Conservation (phyloP, 805 yeast genomes). For the Metschnikowia chrysomelidarum region DNA sequence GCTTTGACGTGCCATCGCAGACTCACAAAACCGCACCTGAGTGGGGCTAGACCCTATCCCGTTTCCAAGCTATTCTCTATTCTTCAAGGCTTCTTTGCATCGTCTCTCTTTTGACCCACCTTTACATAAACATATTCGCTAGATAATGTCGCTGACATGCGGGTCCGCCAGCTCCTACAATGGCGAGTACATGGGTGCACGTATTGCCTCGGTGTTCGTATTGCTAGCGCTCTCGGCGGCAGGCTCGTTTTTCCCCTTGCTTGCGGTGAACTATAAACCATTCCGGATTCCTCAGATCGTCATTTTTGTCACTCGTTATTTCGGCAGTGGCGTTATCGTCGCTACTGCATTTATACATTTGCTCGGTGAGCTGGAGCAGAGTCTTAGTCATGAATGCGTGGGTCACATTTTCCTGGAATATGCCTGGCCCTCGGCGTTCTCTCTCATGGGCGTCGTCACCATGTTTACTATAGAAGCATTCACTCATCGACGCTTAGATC, state of each 20-base stretch:
- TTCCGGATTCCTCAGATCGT: slow-evolving; percentile 26
- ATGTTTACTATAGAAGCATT: slow-evolving; percentile 31
- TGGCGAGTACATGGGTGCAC: slow-evolving; percentile 20
- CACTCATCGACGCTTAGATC: slow-evolving; percentile 12
- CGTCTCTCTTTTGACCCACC: too few relatives aligned
- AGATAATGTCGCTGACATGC: too few relatives aligned
- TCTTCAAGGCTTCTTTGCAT: too few relatives aligned
- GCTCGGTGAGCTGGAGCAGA: slow-evolving; percentile 27
- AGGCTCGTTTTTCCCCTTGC: slow-evolving; percentile 31
- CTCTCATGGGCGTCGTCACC: slow-evolving; percentile 29
- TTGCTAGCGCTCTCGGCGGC: slow-evolving; percentile 25
- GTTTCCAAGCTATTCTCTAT: too few relatives aligned
- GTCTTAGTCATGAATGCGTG: slow-evolving; percentile 26
- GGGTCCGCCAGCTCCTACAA: too few relatives aligned
- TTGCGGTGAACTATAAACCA: slow-evolving; percentile 21
- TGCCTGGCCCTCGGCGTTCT: slow-evolving; percentile 34
- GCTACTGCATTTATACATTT: slow-evolving; percentile 36
- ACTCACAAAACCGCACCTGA: too few relatives aligned
- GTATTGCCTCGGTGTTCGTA: slow-evolving; percentile 30
- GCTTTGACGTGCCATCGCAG: too few relatives aligned
- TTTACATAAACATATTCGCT: too few relatives aligned
- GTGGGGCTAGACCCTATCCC: too few relatives aligned
- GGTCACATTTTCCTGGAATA: slow-evolving; percentile 26
- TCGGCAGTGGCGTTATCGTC: slow-evolving; percentile 35
- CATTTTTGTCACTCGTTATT: slow-evolving; percentile 25